phyloP scores from a whole-genome alignment of 1,139 yeast genomes.

The Pichia cactophila region DNA sequence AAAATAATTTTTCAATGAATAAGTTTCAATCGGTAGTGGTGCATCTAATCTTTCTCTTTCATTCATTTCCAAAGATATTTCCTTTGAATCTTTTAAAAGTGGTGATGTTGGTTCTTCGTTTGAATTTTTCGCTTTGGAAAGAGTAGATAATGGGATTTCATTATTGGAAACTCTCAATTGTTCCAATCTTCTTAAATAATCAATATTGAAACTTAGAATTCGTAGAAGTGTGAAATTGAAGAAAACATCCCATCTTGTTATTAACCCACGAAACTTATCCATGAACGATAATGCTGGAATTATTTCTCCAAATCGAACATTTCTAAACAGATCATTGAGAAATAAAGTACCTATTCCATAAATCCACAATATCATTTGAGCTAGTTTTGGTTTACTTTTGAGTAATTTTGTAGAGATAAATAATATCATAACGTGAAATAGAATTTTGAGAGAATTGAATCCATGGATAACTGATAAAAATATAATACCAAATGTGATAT shows the following conservation, averaged over 20 bases:
- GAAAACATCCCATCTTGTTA: conserved; percentile 91
- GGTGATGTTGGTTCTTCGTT: conserved; percentile 17
- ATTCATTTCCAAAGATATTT: conserved; percentile 27
- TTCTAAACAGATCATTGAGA: conserved; percentile 61
- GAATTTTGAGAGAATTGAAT: conserved; percentile 53
- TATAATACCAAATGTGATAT: conserved; percentile 60
- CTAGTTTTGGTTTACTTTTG: conserved; percentile 26
- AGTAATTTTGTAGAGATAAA: conserved; percentile 43
- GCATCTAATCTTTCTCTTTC: conserved; percentile 66
- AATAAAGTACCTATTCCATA: conserved; percentile 74
- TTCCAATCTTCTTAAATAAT: conserved; percentile 42
- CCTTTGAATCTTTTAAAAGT: conserved; percentile 3
- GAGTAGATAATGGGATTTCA: conserved; percentile 7
- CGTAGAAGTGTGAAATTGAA: conserved; percentile 84
- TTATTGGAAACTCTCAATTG: conserved; percentile 1
- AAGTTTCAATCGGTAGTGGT: conserved; percentile 54
- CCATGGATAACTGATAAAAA: conserved; percentile 81
- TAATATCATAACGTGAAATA: conserved; percentile 48
- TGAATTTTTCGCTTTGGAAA: conserved; percentile 14
- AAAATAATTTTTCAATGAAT: conserved; percentile 54
- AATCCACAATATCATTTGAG: conserved; percentile 51
- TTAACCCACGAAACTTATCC: conserved; percentile 66
- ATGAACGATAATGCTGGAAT: conserved; percentile 35
- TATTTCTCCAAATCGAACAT: conserved; percentile 41
- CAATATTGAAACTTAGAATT: conserved; percentile 76